A percentile compares a stretch with the other conserved stretches of the same genome.
Evolutionary conservation across 352 stramenopile species (phyloP).

Genomic region (Phytopythium litorale): DNA sequence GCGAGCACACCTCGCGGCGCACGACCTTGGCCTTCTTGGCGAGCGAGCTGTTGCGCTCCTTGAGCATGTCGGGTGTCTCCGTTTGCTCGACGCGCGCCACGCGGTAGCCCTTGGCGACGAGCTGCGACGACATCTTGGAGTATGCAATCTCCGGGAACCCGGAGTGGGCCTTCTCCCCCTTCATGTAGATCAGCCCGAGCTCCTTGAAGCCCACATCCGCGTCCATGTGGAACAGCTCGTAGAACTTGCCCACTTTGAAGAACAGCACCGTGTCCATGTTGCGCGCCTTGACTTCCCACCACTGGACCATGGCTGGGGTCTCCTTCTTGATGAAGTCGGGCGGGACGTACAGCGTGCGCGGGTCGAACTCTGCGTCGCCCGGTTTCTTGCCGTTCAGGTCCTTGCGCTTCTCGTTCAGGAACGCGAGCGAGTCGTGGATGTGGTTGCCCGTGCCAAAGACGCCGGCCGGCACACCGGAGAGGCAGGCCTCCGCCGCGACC

Average conservation of each 20-base stretch:
- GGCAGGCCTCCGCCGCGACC: constrained; percentile 9
- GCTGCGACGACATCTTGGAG: constrained; percentile 92
- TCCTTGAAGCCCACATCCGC: constrained; percentile 96
- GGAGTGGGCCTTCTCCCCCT: constrained; percentile 95
- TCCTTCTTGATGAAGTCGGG: constrained; percentile 86
- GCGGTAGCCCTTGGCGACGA: constrained; percentile 96
- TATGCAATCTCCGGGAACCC: constrained; percentile 99
- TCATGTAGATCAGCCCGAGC: constrained; percentile 98
- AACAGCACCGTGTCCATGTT: constrained; percentile 99
- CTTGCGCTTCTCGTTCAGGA: constrained; percentile 82
- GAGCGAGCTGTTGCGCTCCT: constrained; percentile 86
- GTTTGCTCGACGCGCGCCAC: constrained; percentile 99
- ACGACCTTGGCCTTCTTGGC: constrained; percentile 87
- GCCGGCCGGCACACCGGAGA: constrained; percentile 17
- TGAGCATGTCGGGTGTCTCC: constrained; percentile 97
- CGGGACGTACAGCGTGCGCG: constrained; percentile 91
- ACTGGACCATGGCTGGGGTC: constrained; percentile 96
- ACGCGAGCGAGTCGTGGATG: constrained; percentile 92
- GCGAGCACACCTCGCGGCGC: constrained; percentile 93
- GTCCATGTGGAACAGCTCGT: constrained; percentile 98
- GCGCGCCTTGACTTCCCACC: constrained; percentile 97
- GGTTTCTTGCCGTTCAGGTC: constrained; percentile 85
- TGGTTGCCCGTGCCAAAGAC: constrained; percentile 62
- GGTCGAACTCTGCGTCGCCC: constrained; percentile 89
- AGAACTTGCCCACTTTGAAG: constrained; percentile 99